Base-by-base conservation (phyloP, 441 rosid genomes). In the Eruca vesicaria region DNA sequence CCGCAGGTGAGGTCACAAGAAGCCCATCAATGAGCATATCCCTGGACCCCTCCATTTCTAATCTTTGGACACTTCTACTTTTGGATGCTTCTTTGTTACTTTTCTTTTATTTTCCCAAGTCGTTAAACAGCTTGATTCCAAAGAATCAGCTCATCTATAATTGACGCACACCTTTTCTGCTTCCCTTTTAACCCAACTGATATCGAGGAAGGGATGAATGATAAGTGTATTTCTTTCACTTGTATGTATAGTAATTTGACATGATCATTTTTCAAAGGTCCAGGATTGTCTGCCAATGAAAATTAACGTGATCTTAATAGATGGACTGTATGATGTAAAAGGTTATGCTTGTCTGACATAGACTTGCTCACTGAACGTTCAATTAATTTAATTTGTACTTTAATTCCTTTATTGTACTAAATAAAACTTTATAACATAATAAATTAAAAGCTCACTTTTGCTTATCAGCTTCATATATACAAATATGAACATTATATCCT, bases 221-320 rank as follows among this genome's bases (percentile, higher is more conserved):
- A 61, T 50, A 48, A 61, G 21, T 7, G 20, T 48, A 21, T 48
- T 48, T 48, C 55, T 15, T 65, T 28, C 45, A 73, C 65, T 35
- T 72, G 21, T 60, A 9, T 62, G 16, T 32, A 71, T 31, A 9
- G 53, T 15, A 19, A 29, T 55, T 63, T 7, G 2, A 16, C 7
- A 41, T 14, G 67, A 76, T 76, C 38, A 65, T 18, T 56, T 12
- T 33, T 64, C 62, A 70, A 65, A 65, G 80, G 80, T 48, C 21
- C 21, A 64, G 62, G 55, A 65, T 57, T 0, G 0, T 6, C 33
- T 33, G 62, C 80, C 72, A 70, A 70, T 76, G 32, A 65, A 33
- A 57, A 45, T 7, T 70, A 58, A 33, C 20, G 10, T 70, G 41
- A 65, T 57, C 10, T 26, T 70, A 2, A 20, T 70, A 21, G 15